A percentile compares a stretch with the other conserved stretches of the same genome.
phyloP scores from a whole-genome alignment of 164 flowering plant species.

The Chloranthus sessilifolius region DNA sequence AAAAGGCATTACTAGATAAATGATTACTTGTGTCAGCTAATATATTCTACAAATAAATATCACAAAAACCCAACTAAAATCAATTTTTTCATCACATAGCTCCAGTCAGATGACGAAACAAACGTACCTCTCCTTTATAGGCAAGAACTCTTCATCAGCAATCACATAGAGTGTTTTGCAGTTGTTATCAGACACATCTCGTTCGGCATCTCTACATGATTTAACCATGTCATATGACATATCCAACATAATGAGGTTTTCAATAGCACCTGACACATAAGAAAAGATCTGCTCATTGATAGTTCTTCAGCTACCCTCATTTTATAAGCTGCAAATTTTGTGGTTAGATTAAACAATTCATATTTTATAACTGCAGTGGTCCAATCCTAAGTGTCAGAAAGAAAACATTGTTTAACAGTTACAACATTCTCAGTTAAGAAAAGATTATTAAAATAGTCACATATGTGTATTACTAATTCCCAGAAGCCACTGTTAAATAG shows the following conservation, averaged over 20 bases:
- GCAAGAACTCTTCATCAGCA: constrained; percentile 95
- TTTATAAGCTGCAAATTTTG: not conserved
- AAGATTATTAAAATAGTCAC: too few relatives aligned
- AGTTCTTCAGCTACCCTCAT: too few relatives aligned
- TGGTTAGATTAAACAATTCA: not conserved
- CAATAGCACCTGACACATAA: constrained; percentile 49
- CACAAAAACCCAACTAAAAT: too few relatives aligned
- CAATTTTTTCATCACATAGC: not conserved
- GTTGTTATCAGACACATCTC: constrained; percentile 20
- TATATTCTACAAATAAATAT: not conserved
- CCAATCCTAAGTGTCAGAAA: not conserved
- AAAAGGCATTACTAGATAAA: constrained; percentile 1
- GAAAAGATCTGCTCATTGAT: not conserved
- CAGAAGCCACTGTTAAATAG: too few relatives aligned
- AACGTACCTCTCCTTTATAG: constrained; percentile 71
- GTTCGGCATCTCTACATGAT: constrained; percentile 46
- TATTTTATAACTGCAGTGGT: not conserved
- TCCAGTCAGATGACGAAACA: constrained; percentile 9
- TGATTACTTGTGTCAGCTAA: not conserved
- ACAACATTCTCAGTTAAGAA: not conserved
- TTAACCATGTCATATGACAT: constrained; percentile 77
- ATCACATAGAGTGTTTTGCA: constrained; percentile 72
- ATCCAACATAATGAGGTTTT: constrained; percentile 89
- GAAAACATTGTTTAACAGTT: not conserved
- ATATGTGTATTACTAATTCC: too few relatives aligned